These are phyloP conservation scores for Arthrobotrys iridis DNA, from an alignment of 2,329 filamentous ascomycete genomes.

Conservation along the genomic window DNA sequence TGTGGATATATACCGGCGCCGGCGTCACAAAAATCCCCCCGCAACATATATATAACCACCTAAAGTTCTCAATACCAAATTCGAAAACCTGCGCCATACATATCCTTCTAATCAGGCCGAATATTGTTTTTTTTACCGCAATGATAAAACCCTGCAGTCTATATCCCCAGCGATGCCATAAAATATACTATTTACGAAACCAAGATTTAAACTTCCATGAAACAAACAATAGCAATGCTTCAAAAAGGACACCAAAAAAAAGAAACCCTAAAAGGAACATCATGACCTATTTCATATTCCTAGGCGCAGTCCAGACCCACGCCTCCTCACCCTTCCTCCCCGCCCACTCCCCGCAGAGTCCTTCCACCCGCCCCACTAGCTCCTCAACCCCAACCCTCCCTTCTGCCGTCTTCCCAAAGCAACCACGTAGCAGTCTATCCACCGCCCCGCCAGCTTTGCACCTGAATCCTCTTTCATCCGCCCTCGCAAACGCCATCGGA, in stretches of 20 bases:
- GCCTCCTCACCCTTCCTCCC: conserved; percentile 29
- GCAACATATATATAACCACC: too few species aligned
- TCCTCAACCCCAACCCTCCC: conserved; percentile 35
- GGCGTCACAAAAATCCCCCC: too few species aligned
- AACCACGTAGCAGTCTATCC: conserved; percentile 54
- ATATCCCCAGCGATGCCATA: background rate
- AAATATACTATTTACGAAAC: background rate
- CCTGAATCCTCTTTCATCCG: conserved; percentile 54
- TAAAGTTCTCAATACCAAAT: too few species aligned
- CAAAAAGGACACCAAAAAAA: background rate
- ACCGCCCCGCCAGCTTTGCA: conserved; percentile 54
- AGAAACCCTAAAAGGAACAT: background rate
- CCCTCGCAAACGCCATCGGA: conserved; percentile 57
- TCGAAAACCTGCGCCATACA: too few species aligned
- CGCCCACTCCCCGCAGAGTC: conserved; percentile 25
- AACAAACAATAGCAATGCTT: background rate
- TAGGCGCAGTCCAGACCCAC: conserved; percentile 42
- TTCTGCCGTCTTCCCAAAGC: conserved; percentile 57
- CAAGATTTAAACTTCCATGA: background rate
- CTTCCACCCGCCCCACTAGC: conserved; percentile 14
- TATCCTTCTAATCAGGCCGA: conserved; percentile 12
- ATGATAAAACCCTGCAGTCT: too few species aligned
- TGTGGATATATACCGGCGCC: too few species aligned
- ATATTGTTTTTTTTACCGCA: too few species aligned
- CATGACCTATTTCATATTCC: background rate